Base-by-base conservation (phyloP, 2,329 filamentous ascomycete species). In the Pestalotiopsis sp. region DNA sequence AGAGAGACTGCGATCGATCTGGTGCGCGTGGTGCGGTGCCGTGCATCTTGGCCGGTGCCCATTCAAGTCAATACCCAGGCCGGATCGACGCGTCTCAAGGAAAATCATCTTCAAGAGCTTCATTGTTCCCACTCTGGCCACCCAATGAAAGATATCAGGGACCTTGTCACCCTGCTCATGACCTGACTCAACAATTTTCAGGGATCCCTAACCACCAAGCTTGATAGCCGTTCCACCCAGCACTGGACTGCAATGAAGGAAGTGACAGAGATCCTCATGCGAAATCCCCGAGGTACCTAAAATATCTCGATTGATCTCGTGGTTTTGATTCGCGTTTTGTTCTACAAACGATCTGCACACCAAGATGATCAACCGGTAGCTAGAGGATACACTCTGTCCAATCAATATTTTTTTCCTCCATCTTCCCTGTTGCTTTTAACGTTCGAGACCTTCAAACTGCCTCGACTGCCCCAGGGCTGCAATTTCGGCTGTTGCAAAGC, bases 391-490 rank as follows among this genome's bases (percentile, higher is more conserved):
- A 52, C 17, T 52, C 10, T n/a, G 17, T 52, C 6, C 44, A 52
- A 44, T 52, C 17, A 52, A 52, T 52, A n/a, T n/a, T 52, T 52
- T 52, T n/a, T 6, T 17, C 2, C 40, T 17, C 40, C 40, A 14
- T 17, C 40, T 44, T n/a, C 44, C 14, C 44, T 52, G 17, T 52
- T 52, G n/a, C 44, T 52, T 52, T 52, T 52, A 61, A 35, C 58
- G 58, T 61, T 61, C 58, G 58, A 61, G 58, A 61, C 58, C 58
- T 35, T 35, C 58, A 61, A 58, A 40, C 24, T 61, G 58, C 58
- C 58, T 17, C 6, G 24, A 61, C 24, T 60, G 58, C 58, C 58
- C 58, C 58, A 61, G 44, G 38, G 58, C 58, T 61, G 20, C 58
- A 39, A 61, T 61, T n/a, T 39, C 58, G 58, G 58, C 58, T 61